Base-by-base conservation (phyloP, 306 rosid genomes). In the Hylodesmum podocarpum region DNA sequence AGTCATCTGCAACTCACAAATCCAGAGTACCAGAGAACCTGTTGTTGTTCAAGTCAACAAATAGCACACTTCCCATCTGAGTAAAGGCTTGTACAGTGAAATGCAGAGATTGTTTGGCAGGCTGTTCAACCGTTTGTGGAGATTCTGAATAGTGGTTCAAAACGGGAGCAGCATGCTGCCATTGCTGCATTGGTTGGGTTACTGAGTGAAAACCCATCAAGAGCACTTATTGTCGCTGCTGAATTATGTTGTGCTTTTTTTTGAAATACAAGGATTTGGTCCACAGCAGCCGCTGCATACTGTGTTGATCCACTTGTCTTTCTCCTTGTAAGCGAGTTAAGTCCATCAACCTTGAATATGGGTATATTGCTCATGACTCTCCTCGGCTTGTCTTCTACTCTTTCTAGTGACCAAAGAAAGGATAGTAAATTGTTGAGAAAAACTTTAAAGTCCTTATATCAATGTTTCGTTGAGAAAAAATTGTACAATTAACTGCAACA, bases 111-210 rank as follows among this genome's bases (percentile, higher is more conserved):
- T 72, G 90, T 98, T 66, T 86, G 98, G 37, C 99, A 96, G 76
- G 97, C 99, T 73, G 90, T 96, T 75, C 99, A 92, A 73, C 99
- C 99, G 22, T 87, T 96, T 86, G 97, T 96, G 81, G 99, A 96
- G 91, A 96, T 96, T 88, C 98, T 96, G 70, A 93, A 79, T 83
- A 91, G 96, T 44, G 99, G 99, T 76, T 78, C 89, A 71, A 97
- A 96, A 89, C 91, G 75, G 87, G 99, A 96, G 81, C 99, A 96
- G 81, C 99, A 96, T 82, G 99, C 99, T 79, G 94, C 93, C 31
- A 96, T 96, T 79, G 99, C 98, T 78, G 96, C 99, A 73, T 88
- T 96, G 76, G 89, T 96, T 72, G 89, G 97, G 82, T 79, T 92
- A 74, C 87, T 96, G 86, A 96, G 97, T 78, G 99, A 96, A 88